Evolutionary conservation across 176 grass and related monocot genomes (phyloP).

Genomic region (Ensete ventricosum): DNA sequence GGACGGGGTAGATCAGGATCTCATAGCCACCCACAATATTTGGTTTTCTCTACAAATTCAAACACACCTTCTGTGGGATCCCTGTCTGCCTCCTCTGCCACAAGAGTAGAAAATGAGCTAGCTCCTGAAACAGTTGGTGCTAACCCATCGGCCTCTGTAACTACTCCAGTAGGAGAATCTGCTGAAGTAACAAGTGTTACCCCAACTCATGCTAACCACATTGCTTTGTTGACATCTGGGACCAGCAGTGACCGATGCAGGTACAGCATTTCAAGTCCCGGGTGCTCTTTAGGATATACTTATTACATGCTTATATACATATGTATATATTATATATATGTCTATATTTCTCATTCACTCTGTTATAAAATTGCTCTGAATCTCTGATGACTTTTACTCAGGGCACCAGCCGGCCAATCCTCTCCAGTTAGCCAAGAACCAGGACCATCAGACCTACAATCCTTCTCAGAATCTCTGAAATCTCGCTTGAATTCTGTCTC

Average conservation of each 20-base stretch:
- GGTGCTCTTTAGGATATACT: constrained; percentile 20
- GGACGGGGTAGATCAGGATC: constrained; percentile 36
- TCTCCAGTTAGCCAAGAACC: constrained; percentile 47
- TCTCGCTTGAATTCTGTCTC: constrained; percentile 79
- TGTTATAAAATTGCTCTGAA: constrained; percentile 9
- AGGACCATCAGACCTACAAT: constrained; percentile 67
- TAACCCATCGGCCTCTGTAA: constrained; percentile 24
- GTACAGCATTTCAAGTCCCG: constrained; percentile 38
- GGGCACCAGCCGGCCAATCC: constrained; percentile 49
- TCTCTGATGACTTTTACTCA: neutral
- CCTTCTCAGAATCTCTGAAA: constrained; percentile 78
- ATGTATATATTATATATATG: neutral
- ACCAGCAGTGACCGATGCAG: constrained; percentile 43
- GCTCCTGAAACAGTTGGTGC: constrained; percentile 24
- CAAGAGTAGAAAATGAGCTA: constrained; percentile 27
- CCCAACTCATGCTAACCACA: constrained; percentile 43
- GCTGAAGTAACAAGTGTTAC: constrained; percentile 28
- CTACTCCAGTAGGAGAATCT: constrained; percentile 19
- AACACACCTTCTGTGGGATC: constrained; percentile 31
- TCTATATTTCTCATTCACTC: constrained; percentile 5
- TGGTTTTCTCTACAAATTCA: constrained; percentile 44
- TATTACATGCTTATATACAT: neutral
- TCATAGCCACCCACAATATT: constrained; percentile 37
- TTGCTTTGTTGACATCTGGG: constrained; percentile 38
- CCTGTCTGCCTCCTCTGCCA: constrained; percentile 34